Evolutionary conservation across 2,329 filamentous ascomycete species (phyloP), one percentile per base, ranked within the genome.

Genomic region (Metarhizium brunneum): DNA sequence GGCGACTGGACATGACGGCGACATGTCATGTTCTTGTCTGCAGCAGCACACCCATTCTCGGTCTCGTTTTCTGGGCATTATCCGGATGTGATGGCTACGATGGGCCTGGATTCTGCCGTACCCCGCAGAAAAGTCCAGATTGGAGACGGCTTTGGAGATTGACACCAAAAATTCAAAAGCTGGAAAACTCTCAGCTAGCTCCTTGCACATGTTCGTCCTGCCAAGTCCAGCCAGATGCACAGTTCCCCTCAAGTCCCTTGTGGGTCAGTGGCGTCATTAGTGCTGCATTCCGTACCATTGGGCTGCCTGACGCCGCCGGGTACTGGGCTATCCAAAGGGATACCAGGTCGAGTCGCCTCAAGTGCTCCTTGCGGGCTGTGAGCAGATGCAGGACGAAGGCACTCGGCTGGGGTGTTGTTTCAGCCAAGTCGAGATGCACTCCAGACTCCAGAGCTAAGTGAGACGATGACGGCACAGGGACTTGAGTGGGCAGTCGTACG

Each of bases 251-350:
- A 18, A 53, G 51, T 53, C 51, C 51, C 48, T 38, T 45, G 51
- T 35, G 51, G 51, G 40, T 20, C 40, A n/a, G 51, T 53, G 40
- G 51, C 51, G 51, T 53, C 51, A 53, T 47, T 53, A 47, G 51
- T 45, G 51, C 25, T 16, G 20, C 11, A 10, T n/a, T 5, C 40
- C 7, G 48, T 38, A 38, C 48, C 38, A 50, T 38, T 50, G 48
- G 18, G 29, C 1, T 38, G n/a, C 16, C 14, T 1, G 25, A 48
- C 5, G 45, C 25, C 45, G 45, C 45, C 45, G 25, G 45, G 25
- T 30, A 7, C 45, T 20, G 30, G 45, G 45, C n/a, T 14, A 30
- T 3, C 18, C 18, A 18, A 18, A 18, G 18, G 18, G 18, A 20
- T 4, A 13, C 11, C 8, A 11, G 5, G 8, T 40, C 38, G 5